Conservation (phyloP, 805 yeast species). For the Kodamaea fukazawae region DNA sequence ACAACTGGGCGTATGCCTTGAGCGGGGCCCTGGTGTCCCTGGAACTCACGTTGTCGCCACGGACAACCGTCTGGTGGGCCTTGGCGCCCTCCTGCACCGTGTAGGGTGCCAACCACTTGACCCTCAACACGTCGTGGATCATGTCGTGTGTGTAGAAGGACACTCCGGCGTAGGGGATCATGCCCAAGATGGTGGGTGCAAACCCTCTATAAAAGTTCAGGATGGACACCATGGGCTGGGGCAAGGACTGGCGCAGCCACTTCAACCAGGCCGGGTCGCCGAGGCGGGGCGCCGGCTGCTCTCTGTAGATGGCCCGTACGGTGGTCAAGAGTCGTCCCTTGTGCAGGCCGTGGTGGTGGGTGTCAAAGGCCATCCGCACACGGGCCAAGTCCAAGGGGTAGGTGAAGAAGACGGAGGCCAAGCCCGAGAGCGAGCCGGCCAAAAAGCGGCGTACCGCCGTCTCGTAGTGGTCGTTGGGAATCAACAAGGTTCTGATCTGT, state of each 20-base stretch:
- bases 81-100: conserved; percentile 36
- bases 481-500: conserved; percentile 76
- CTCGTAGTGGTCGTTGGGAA: conserved; percentile 72
- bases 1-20: conserved; percentile 84
- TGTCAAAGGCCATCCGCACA: conserved; percentile 88
- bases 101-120: conserved; percentile 51
- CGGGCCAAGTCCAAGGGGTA: conserved; percentile 90
- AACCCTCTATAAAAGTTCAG: conserved; percentile 91
- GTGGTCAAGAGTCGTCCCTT: conserved; percentile 34
- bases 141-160: conserved; percentile 92
- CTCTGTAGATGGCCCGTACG: conserved; percentile 29
- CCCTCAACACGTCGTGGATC: conserved; percentile 80
- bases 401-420: conserved; percentile 80
- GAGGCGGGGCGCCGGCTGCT: conserved; percentile 33
- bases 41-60: conserved; percentile 25
- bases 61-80: conserved; percentile 11
- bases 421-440: conserved; percentile 90
- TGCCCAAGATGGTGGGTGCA: conserved; percentile 88
- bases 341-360: conserved; percentile 40
- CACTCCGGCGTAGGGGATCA: conserved; percentile 98
- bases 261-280: conserved; percentile 39
- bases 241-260: conserved; percentile 30
- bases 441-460: conserved; percentile 75
- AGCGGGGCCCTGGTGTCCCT: conserved; percentile 59
- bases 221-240: conserved; percentile 33